Conservation (phyloP, 345 rosid species). For the Acer negundo region DNA sequence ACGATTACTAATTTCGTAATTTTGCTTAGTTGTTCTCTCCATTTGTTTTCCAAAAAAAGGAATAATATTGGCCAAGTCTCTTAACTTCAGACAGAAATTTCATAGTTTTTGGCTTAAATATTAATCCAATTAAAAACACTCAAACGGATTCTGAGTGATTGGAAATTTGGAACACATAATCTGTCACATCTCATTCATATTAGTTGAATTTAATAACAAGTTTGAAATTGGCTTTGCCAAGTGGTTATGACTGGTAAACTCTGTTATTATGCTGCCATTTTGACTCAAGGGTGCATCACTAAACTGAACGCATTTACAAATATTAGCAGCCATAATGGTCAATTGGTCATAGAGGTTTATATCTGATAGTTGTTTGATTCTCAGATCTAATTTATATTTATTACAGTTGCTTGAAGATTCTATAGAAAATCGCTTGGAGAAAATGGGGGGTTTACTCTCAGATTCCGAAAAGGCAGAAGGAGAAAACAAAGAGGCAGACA, state of each 20-base stretch:
- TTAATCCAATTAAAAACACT: neutral
- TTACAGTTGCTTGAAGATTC: conserved; percentile 89
- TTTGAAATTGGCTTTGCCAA: neutral
- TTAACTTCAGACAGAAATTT: neutral
- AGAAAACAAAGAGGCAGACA: conserved; percentile 80
- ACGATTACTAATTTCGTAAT: neutral
- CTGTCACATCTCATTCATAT: neutral
- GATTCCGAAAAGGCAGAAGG: conserved; percentile 85
- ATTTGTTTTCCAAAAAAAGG: neutral
- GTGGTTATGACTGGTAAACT: conserved; percentile 7
- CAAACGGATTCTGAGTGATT: neutral
- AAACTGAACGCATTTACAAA: neutral
- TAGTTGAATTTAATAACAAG: neutral
- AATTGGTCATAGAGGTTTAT: neutral
- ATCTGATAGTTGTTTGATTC: neutral
- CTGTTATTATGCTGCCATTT: neutral
- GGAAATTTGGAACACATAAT: neutral
- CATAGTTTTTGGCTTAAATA: neutral
- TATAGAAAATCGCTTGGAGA: conserved; percentile 85
- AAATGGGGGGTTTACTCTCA: conserved; percentile 64
- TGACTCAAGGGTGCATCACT: neutral
- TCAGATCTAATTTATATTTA: conserved; percentile 6
- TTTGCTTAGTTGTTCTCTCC: neutral
- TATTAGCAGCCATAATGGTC: neutral
- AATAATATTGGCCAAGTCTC: neutral